These are phyloP conservation scores for Blastocystis sp. DNA, from an alignment of 352 stramenopile genomes.

Conservation along the genomic window DNA sequence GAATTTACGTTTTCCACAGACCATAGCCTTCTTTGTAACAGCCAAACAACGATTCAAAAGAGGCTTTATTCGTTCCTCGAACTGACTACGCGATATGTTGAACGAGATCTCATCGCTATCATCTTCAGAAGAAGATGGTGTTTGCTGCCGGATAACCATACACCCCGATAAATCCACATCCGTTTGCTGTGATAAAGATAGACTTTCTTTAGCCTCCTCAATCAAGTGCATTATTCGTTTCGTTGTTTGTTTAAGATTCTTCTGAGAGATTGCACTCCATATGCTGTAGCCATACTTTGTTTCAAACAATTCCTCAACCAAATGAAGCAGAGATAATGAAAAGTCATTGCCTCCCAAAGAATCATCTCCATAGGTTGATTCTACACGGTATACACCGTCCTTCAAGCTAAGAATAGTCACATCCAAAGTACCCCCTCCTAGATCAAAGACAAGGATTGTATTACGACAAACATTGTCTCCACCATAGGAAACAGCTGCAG, in stretches of 20 bases:
- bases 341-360: constrained; percentile 74
- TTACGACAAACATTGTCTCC: constrained; percentile 72
- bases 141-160: no score
- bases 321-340: neutral
- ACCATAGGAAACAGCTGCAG: constrained; percentile 65
- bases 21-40: constrained; percentile 86
- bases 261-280: constrained; percentile 64
- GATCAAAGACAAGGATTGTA: constrained; percentile 77
- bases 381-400: constrained; percentile 69
- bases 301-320: neutral
- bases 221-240: constrained; percentile 86
- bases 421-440: no score
- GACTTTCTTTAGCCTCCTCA: constrained; percentile 80
- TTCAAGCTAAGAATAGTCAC: constrained; percentile 70
- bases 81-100: constrained; percentile 82
- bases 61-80: constrained; percentile 96
- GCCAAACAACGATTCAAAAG: constrained; percentile 95
- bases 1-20: constrained; percentile 80
- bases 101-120: constrained; percentile 82
- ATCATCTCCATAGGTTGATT: constrained; percentile 72
- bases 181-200: constrained; percentile 86
- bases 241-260: constrained; percentile 87
- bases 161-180: constrained; percentile 92
- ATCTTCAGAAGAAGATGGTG: no score
- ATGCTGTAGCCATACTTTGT: neutral